Evolutionary conservation across 441 rosid genomes (phyloP).

Genomic region (Gossypium armourianum): DNA sequence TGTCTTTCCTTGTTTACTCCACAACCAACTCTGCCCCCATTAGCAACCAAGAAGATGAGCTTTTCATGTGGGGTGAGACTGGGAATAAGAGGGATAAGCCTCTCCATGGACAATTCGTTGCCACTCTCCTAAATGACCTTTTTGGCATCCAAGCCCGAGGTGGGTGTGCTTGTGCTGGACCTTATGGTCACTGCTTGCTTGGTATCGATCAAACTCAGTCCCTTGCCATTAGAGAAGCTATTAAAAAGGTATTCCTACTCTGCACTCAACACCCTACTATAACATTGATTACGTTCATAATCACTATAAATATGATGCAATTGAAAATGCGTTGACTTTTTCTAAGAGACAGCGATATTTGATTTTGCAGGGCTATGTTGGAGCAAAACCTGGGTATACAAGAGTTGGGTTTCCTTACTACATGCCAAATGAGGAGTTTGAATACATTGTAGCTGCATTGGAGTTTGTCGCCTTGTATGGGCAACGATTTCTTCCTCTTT

Average conservation of each 20-base stretch:
- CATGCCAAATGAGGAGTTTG: constrained; percentile 42
- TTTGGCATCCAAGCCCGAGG: constrained; percentile 61
- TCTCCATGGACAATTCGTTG: constrained; percentile 47
- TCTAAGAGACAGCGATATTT: background rate
- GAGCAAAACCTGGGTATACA: constrained; percentile 56
- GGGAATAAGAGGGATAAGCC: constrained; percentile 37
- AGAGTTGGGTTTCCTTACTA: constrained; percentile 59
- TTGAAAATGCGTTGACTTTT: background rate
- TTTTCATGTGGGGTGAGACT: constrained; percentile 31
- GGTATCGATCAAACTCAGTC: constrained; percentile 18
- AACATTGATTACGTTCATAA: background rate
- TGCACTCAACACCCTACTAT: background rate
- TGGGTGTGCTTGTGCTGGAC: constrained; percentile 59
- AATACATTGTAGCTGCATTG: constrained; percentile 36
- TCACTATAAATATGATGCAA: background rate
- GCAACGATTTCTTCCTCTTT: constrained; percentile 40
- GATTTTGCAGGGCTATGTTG: constrained; percentile 31
- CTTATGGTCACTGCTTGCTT: constrained; percentile 49
- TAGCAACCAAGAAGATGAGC: background rate
- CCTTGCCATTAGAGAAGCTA: constrained; percentile 18
- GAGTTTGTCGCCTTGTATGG: constrained; percentile 41
- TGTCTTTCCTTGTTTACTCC: constrained; percentile 43
- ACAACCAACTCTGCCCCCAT: constrained; percentile 21
- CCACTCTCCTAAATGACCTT: constrained; percentile 43
- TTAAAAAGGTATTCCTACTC: constrained; percentile 26